Conservation (phyloP, 1,284 basidiomycete species). For the Tilletia caries region DNA sequence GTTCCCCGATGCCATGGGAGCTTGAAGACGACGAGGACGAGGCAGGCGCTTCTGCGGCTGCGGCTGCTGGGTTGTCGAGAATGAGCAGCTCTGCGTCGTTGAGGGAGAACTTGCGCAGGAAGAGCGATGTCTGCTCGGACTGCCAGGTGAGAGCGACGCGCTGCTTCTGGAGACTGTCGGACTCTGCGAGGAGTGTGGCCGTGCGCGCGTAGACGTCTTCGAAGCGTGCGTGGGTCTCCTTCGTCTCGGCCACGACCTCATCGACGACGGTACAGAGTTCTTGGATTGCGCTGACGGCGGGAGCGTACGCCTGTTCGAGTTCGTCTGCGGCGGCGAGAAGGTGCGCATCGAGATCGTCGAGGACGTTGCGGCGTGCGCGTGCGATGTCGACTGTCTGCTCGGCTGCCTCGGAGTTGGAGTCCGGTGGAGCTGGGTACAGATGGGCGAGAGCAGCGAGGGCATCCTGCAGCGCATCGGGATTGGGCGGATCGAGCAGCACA, state of each 20-base stretch:
- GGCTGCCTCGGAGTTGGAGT: neutral
- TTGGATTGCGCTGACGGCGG: constrained; percentile 69
- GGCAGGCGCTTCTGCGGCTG: constrained; percentile 52
- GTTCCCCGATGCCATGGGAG: constrained; percentile 69
- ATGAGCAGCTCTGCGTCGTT: constrained; percentile 23
- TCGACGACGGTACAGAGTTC: constrained; percentile 16
- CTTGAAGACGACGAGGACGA: neutral
- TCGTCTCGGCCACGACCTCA: neutral
- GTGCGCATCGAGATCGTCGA: constrained; percentile 76
- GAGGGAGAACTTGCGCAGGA: constrained; percentile 24
- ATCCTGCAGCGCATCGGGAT: constrained; percentile 4
- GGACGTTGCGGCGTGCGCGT: constrained; percentile 70
- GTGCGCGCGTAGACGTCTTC: constrained; percentile 1
- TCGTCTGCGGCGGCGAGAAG: constrained; percentile 73
- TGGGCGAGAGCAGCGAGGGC: constrained; percentile 3
- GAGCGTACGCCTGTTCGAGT: constrained; percentile 76
- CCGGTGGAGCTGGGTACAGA: neutral
- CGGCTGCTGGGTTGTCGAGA: constrained; percentile 17
- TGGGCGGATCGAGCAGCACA: neutral
- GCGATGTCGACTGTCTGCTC: constrained; percentile 44
- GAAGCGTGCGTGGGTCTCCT: constrained; percentile 5
- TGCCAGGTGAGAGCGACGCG: neutral
- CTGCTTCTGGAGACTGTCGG: neutral
- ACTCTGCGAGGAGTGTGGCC: constrained; percentile 10
- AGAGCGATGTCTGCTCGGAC: constrained; percentile 14